Base-by-base conservation (phyloP, 2,329 filamentous ascomycete species). In the Coniochaeta sp. region DNA sequence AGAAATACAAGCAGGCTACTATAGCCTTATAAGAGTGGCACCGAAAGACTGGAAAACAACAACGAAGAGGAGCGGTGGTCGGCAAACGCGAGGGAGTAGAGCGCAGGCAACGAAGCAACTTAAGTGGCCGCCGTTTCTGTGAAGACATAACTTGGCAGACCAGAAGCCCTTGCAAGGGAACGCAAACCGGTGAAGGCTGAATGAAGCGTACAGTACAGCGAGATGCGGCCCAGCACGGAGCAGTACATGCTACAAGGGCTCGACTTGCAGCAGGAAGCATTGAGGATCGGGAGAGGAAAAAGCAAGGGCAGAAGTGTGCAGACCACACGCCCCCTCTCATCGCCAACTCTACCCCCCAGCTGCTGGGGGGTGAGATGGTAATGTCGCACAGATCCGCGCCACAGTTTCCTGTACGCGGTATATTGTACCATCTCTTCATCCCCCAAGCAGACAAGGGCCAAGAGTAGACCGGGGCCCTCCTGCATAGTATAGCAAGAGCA, bases 211-310 rank as follows among this genome's bases (percentile, higher is more conserved):
- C 52, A 55, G 61, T 63, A 65, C 62, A 65, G 58, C 57, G 52
- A 60, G 12, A 59, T 65, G 65, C 62, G 54, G 57, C 38, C 58
- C 60, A 60, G 62, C 59, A 63, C 33, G 59, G 54, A 36, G 19
- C 34, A 38, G 54, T 56, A 56, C 54, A 36, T 22, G 54, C 31
- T 56, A 38, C 54, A 34, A 38, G 31, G 52, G 54, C 54, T 56
- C 31, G 54, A 38, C 54, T 56, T 56, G 54, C 54, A 36, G 54
- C 54, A 8, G n/a, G 33, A 22, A 56, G 31, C 31, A 31, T 31
- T 52, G 26, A 52, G 24, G 26, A n/a, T 56, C 54, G 54, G 54
- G 22, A 56, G 11, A 8, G 38, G 54, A 38, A 56, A 38, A 38
- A 36, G 33, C 28, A 56, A 56, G 9, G 16, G 12, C 17, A 38